Evolutionary conservation across 768 basidiomycete species (phyloP).

Genomic region (Tylopilus plumbeoviolaceoides): DNA sequence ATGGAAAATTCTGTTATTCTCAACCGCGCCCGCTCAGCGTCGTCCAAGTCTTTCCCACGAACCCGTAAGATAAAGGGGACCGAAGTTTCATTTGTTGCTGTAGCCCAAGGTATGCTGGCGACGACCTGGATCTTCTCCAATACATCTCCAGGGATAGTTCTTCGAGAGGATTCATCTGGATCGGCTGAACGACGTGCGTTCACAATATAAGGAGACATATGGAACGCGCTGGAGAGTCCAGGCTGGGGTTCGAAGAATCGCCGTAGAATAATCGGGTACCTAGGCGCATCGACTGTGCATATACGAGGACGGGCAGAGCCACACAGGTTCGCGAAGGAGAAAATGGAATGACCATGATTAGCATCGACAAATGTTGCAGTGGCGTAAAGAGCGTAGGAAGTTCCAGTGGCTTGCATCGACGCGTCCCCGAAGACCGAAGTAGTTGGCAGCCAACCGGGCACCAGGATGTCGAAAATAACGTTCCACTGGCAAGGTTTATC

Average conservation of each 20-base stretch:
- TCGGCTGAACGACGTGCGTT: slow-evolving; percentile 31
- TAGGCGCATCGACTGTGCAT: slow-evolving; percentile 38
- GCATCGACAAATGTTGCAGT: slow-evolving; percentile 54
- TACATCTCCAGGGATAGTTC: slow-evolving; percentile 47
- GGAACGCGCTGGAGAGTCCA: slow-evolving; percentile 28
- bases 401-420: slow-evolving; percentile 45
- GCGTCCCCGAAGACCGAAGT: slow-evolving; percentile 46
- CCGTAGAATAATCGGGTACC: slow-evolving; percentile 42
- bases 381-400: slow-evolving; percentile 64
- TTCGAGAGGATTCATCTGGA: slow-evolving; percentile 7
- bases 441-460: slow-evolving; percentile 90
- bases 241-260: slow-evolving; percentile 50
- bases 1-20: slow-evolving; percentile 53
- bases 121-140: slow-evolving; percentile 62
- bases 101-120: slow-evolving; percentile 55
- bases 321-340: slow-evolving; percentile 53
- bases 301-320: slow-evolving; percentile 48
- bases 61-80: slow-evolving; percentile 60
- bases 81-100: slow-evolving; percentile 41
- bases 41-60: slow-evolving; percentile 49
- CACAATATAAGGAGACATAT: slow-evolving; percentile 41
- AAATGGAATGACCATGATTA: slow-evolving; percentile 40
- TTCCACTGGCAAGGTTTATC: slow-evolving; percentile 62
- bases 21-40: slow-evolving; percentile 49
- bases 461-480: slow-evolving; percentile 71